Evolutionary conservation across 352 stramenopile genomes (phyloP).

Genomic region (Saprolegnia parasitica): DNA sequence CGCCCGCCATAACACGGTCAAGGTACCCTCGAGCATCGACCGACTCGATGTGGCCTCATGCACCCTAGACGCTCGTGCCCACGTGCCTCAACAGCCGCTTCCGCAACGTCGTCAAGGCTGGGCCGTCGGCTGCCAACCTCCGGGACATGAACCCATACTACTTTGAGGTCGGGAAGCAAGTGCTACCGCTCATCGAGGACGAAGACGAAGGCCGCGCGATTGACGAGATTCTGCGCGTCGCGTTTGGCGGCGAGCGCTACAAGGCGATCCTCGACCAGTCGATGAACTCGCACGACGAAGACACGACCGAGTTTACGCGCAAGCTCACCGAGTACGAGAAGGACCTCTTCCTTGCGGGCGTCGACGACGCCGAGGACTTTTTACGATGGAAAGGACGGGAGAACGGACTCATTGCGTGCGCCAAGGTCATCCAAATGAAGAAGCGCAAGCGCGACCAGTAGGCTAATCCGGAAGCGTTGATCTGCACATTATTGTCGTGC

Average conservation of each 20-base stretch:
- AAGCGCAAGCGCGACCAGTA: constrained; percentile 17
- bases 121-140: constrained; percentile 63
- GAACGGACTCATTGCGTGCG: constrained; percentile 46
- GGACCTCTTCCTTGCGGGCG: constrained; percentile 59
- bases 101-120: constrained; percentile 75
- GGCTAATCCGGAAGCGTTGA: too few relatives aligned
- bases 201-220: constrained; percentile 49
- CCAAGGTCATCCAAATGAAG: constrained; percentile 25
- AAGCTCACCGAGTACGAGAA: constrained; percentile 67
- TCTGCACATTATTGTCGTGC: too few relatives aligned
- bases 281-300: constrained; percentile 77
- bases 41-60: neutral
- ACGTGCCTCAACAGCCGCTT: constrained; percentile 67
- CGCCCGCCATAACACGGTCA: constrained; percentile 46
- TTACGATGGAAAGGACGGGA: constrained; percentile 72
- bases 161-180: constrained; percentile 57
- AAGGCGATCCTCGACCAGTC: constrained; percentile 73
- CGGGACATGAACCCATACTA: constrained; percentile 72
- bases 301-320: constrained; percentile 79
- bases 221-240: constrained; percentile 71
- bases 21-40: constrained; percentile 39
- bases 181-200: constrained; percentile 48
- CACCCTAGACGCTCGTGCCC: constrained; percentile 33
- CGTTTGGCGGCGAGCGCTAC: constrained; percentile 72
- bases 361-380: constrained; percentile 65